Conservation (phyloP, 768 basidiomycete species). For the Calvatia gigantea region DNA sequence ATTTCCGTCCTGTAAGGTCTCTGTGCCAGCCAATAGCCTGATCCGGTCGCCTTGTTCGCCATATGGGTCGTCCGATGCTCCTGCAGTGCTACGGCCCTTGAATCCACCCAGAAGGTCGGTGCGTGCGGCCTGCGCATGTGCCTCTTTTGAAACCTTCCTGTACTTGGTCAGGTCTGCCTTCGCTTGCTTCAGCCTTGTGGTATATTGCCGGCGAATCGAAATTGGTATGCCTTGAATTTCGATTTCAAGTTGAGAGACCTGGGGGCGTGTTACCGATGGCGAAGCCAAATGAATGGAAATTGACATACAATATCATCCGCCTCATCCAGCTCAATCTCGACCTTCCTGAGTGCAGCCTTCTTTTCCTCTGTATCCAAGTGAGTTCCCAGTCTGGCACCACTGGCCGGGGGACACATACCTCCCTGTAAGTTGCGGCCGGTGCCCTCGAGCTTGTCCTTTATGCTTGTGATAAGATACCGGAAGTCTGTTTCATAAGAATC, state of each 20-base stretch:
- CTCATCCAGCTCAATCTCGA: slow-evolving; percentile 89
- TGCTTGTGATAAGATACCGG: slow-evolving; percentile 59
- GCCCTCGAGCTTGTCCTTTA: slow-evolving; percentile 74
- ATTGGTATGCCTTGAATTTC: slow-evolving; percentile 91
- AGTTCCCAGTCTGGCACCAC: not conserved
- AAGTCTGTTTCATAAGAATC: slow-evolving; percentile 87
- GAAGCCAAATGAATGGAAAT: not conserved
- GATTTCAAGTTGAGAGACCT: slow-evolving; percentile 94
- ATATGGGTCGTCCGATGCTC: slow-evolving; percentile 69
- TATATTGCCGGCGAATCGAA: slow-evolving; percentile 71
- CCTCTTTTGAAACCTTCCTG: slow-evolving; percentile 76
- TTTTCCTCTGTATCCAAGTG: slow-evolving; percentile 59
- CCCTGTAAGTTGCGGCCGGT: slow-evolving; percentile 62
- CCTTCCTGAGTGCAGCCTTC: slow-evolving; percentile 73
- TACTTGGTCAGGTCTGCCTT: slow-evolving; percentile 70
- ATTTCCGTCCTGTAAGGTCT: slow-evolving; percentile 71
- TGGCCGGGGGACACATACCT: slow-evolving; percentile 41
- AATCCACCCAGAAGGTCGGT: slow-evolving; percentile 50
- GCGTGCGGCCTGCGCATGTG: slow-evolving; percentile 63
- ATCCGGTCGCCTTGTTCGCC: slow-evolving; percentile 61
- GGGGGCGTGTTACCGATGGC: not conserved
- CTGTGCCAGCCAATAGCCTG: slow-evolving; percentile 68
- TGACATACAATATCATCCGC: slow-evolving; percentile 85
- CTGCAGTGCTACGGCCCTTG: slow-evolving; percentile 9
- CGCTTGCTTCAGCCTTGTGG: slow-evolving; percentile 59